Evolutionary conservation across 495 filamentous ascomycete species (phyloP).

Genomic region (Hypoxylon perforatum): DNA sequence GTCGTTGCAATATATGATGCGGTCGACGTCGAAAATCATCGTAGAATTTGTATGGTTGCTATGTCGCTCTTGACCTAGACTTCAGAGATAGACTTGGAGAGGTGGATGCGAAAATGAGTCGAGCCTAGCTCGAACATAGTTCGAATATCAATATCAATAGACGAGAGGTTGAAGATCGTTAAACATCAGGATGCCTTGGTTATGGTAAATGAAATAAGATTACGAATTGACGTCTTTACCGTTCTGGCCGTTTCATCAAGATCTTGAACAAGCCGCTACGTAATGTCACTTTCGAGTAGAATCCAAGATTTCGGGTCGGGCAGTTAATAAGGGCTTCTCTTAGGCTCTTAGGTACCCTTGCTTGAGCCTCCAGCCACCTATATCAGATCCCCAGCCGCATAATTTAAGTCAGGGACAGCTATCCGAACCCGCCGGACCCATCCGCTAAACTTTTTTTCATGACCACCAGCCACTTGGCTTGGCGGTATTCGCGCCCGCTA

Average conservation of each 20-base stretch:
- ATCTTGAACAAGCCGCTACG: slow-evolving; percentile 19
- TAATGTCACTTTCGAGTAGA: slow-evolving; percentile 8
- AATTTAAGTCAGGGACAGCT: slow-evolving; percentile 6
- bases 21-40: no score
- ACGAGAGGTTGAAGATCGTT: no score
- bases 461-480: slow-evolving; percentile 26
- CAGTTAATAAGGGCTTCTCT: not conserved
- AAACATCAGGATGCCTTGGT: no score
- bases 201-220: not conserved
- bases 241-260: not conserved
- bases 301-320: slow-evolving; percentile 19
- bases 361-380: slow-evolving; percentile 12
- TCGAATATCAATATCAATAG: no score
- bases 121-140: no score
- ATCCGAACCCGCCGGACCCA: not conserved
- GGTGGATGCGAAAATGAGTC: no score
- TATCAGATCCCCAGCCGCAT: slow-evolving; percentile 23
- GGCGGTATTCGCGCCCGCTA: slow-evolving; percentile 24
- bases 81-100: no score
- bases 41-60: no score
- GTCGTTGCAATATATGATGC: not conserved
- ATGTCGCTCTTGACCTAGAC: no score
- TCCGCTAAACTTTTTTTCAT: not conserved
- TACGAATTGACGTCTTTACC: slow-evolving; percentile 3
- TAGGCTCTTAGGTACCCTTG: slow-evolving; percentile 1